phyloP scores from a whole-genome alignment of 2,329 filamentous ascomycete genomes.

The Myriosclerotinia scirpicola region DNA sequence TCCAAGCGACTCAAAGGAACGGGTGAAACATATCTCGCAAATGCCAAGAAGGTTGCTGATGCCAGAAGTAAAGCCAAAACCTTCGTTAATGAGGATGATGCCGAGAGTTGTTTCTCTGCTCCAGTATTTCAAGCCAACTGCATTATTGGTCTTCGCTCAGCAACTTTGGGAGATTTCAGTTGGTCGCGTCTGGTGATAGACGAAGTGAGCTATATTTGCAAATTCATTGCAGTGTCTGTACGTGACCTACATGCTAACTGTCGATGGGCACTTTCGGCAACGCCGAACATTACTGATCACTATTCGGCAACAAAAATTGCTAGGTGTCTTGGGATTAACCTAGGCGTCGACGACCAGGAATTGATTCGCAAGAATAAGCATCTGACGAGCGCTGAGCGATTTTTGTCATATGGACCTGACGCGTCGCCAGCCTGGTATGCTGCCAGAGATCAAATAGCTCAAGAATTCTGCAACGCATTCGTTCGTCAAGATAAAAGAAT shows the following conservation, averaged over 20 bases:
- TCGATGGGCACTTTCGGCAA: conserved; percentile 18
- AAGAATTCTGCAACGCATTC: not conserved
- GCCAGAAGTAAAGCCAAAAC: not conserved
- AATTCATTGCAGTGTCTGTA: not conserved
- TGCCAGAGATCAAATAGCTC: conserved; percentile 6
- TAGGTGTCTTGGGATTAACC: conserved; percentile 11
- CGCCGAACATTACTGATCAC: conserved; percentile 6
- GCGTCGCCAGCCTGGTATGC: conserved; percentile 4
- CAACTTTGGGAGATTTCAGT: not conserved
- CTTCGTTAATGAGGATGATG: not conserved
- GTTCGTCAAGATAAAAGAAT: not conserved
- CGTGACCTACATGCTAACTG: not conserved
- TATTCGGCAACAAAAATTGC: conserved; percentile 1
- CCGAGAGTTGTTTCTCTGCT: not conserved
- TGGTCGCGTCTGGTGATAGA: conserved; percentile 6
- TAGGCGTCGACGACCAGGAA: conserved; percentile 8
- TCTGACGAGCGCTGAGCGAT: not conserved
- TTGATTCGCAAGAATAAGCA: conserved; percentile 3
- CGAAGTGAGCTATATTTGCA: conserved; percentile 1
- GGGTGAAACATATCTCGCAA: not conserved
- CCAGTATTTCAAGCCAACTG: not conserved
- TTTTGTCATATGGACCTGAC: conserved; percentile 13
- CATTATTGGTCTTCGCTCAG: not conserved
- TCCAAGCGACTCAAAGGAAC: not conserved
- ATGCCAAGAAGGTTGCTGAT: not conserved